Evolutionary conservation across 495 filamentous ascomycete genomes (phyloP).

Genomic region (Xylaria bambusicola): DNA sequence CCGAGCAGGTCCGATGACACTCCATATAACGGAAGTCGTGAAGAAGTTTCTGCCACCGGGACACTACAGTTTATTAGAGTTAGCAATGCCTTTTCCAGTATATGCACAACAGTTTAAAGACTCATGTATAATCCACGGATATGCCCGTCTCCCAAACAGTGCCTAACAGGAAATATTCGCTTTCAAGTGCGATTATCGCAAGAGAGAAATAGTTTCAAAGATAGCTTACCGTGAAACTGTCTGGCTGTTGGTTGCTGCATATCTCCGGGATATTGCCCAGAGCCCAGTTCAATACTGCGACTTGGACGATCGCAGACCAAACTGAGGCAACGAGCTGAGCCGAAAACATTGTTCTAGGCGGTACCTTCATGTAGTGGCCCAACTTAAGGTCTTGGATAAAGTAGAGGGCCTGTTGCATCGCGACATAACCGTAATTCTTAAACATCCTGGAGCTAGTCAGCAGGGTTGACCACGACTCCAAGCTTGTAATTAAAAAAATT

Average conservation of each 20-base stretch:
- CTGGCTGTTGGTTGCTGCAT: slow-evolving; percentile 57
- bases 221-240: slow-evolving; percentile 62
- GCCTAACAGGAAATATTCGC: too few species aligned
- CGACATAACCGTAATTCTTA: slow-evolving; percentile 73
- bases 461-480: too few species aligned
- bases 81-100: too few species aligned
- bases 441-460: slow-evolving; percentile 56
- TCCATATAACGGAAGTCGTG: slow-evolving; percentile 57
- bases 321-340: slow-evolving; percentile 66
- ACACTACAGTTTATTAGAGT: too few species aligned
- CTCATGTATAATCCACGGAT: too few species aligned
- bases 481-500: neutral
- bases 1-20: slow-evolving; percentile 53
- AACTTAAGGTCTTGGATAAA: slow-evolving; percentile 55
- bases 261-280: slow-evolving; percentile 61
- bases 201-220: too few species aligned
- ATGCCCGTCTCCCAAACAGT: too few species aligned
- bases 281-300: slow-evolving; percentile 67
- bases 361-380: slow-evolving; percentile 73
- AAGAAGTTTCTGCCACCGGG: slow-evolving; percentile 67
- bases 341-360: slow-evolving; percentile 65
- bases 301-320: slow-evolving; percentile 65
- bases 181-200: too few species aligned
- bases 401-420: slow-evolving; percentile 56
- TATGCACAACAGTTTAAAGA: too few species aligned